Percentiles rank a stretch among this genome's conserved stretches.
Evolutionary conservation across 768 basidiomycete genomes (phyloP).

Genomic region (Tricholoma saponaceum): DNA sequence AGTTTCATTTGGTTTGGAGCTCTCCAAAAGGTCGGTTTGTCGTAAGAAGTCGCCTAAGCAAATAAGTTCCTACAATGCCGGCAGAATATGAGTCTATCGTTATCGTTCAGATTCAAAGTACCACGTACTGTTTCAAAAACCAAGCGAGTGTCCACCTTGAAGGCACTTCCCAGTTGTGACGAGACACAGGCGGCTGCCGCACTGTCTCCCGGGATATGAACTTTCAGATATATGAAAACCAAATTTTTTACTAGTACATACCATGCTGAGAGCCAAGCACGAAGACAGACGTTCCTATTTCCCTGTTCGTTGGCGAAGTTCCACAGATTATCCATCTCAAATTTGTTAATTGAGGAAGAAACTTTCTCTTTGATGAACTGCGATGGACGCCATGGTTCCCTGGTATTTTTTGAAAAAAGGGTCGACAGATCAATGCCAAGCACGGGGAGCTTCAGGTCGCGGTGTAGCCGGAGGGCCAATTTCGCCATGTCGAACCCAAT

Average conservation of each 20-base stretch:
- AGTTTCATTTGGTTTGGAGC: slow-evolving; percentile 26
- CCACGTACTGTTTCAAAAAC: slow-evolving; percentile 3
- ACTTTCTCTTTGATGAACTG: slow-evolving; percentile 21
- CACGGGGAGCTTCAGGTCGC: slow-evolving; percentile 22
- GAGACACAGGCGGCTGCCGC: slow-evolving; percentile 11
- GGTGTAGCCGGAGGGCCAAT: slow-evolving; percentile 27
- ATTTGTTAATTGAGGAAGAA: slow-evolving; percentile 4
- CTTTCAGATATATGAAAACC: not conserved
- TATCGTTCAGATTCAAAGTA: not conserved
- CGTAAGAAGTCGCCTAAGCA: slow-evolving; percentile 26
- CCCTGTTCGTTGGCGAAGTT: slow-evolving; percentile 13
- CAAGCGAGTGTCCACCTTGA: slow-evolving; percentile 17
- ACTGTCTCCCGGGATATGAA: not conserved
- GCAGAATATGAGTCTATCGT: not conserved
- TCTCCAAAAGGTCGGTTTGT: slow-evolving; percentile 30
- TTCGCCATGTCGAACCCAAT: slow-evolving; percentile 35
- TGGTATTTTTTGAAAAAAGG: slow-evolving; percentile 17
- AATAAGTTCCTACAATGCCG: slow-evolving; percentile 25
- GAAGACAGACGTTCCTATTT: slow-evolving; percentile 26
- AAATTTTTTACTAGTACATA: slow-evolving; percentile 8
- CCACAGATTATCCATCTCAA: slow-evolving; percentile 27
- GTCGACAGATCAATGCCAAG: slow-evolving; percentile 35
- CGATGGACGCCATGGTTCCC: slow-evolving; percentile 20
- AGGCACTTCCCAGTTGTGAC: slow-evolving; percentile 1
- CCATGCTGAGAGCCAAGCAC: slow-evolving; percentile 38